phyloP scores from a whole-genome alignment of 805 yeast genomes.

The Candida xyloterini region DNA sequence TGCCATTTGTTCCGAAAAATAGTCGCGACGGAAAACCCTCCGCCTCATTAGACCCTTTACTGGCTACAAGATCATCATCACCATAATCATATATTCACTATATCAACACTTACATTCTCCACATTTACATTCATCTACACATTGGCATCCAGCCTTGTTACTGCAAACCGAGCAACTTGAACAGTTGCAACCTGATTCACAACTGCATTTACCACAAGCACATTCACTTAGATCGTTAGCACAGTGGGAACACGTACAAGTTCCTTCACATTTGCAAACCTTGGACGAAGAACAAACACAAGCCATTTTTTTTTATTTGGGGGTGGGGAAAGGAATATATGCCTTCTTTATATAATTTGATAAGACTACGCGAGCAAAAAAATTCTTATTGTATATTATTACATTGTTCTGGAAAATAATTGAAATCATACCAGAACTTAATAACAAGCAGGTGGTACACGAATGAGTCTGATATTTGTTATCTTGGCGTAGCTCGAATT shows the following conservation, averaged over 20 bases:
- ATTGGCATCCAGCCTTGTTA: slow-evolving; percentile 6
- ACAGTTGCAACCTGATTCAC: slow-evolving; percentile 15
- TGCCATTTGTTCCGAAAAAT: slow-evolving; percentile 11
- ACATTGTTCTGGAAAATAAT: no score
- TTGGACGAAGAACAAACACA: slow-evolving; percentile 5
- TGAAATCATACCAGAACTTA: no score
- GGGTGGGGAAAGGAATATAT: no score
- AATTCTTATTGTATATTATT: no score
- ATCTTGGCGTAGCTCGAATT: no score
- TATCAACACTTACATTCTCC: background rate
- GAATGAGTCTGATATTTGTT: no score
- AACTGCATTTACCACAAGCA: slow-evolving; percentile 11
- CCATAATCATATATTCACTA: background rate
- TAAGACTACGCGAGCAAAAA: background rate
- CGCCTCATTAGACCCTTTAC: no score
- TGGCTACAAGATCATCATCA: no score
- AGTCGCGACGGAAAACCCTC: slow-evolving; percentile 7
- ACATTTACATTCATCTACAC: slow-evolving; percentile 10
- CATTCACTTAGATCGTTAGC: background rate
- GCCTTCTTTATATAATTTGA: background rate
- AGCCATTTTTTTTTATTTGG: slow-evolving; percentile 3
- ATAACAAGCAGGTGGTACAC: no score
- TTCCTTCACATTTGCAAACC: slow-evolving; percentile 9
- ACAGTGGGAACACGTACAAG: slow-evolving; percentile 7
- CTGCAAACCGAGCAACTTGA: slow-evolving; percentile 5